Base-by-base conservation (phyloP, 2,329 filamentous ascomycete genomes). In the Aureobasidium namibiae region DNA sequence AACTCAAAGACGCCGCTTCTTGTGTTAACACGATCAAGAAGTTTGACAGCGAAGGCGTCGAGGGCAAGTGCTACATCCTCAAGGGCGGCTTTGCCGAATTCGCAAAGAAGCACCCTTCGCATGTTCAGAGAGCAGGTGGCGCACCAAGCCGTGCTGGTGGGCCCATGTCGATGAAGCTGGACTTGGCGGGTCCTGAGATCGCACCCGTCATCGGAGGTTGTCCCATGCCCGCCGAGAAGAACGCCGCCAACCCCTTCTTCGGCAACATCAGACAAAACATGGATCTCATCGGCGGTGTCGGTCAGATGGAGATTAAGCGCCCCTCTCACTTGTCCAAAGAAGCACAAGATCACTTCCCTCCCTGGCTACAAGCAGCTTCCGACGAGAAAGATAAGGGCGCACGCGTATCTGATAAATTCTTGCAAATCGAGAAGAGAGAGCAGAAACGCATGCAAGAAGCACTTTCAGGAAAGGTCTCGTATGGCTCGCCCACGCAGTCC, bases 241-340 rank as follows among this genome's bases (percentile, higher is more conserved):
- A 84, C 61, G 82, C 84, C 0, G 80, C 85, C 0, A 95, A 95
- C 66, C 92, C 92, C 0, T 97, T 99, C 76, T 97, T 97, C 72
- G 85, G 86, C 62, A 97, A 96, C 64, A 97, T 99, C 66, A 85
- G 94, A 44, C 94, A 97, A 71, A 96, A 97, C 64, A 92, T 95
- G 83, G 94, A 97, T 68, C 78, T 99, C 18, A 87, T 95, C 33
- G 91, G 90, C 65, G 94, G 94, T 21, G 92, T 97, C 11, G 94
- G 94, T 0, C 92, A 95, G 66, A 84, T 86, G 63, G 69, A 82
- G 14, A 67, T 88, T 60, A 84, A 83, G 66, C 73, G 81, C 46
- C 86, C 86, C 3, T 68, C 73, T n/a, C 68, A 73, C 18, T 73
- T 86, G 65, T 78, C 76, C 1, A 71, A 75, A 21, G 70, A 73